These are phyloP conservation scores for Dothistroma pini DNA, from an alignment of 2,329 filamentous ascomycete species.

Conservation along the genomic window DNA sequence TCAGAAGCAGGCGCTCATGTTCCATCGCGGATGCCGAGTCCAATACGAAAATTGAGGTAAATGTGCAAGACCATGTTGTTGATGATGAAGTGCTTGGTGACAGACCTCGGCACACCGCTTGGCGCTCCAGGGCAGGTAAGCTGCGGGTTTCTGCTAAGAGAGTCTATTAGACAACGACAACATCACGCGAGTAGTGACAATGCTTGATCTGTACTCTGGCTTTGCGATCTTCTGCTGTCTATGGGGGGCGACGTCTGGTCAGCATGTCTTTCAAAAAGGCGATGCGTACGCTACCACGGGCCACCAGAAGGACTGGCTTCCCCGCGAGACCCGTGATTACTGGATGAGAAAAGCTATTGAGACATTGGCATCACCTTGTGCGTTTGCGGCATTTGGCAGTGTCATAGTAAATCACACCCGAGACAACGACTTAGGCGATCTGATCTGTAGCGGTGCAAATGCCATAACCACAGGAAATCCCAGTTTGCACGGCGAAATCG, in stretches of 20 bases:
- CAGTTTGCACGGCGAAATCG: slow-evolving; percentile 54
- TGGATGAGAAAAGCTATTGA: slow-evolving; percentile 54
- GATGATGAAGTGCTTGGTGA: background rate
- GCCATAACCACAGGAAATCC: slow-evolving; percentile 49
- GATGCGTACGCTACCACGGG: background rate
- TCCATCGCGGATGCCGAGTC: too few relatives aligned
- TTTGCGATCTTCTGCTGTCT: background rate
- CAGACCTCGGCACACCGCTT: background rate
- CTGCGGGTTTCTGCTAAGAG: background rate
- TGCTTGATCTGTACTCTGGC: background rate
- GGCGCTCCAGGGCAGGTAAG: background rate
- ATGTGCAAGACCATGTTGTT: background rate
- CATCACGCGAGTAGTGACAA: background rate
- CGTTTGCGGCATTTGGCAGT: slow-evolving; percentile 52
- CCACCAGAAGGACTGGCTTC: background rate
- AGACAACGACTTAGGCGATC: slow-evolving; percentile 39
- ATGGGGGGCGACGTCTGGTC: background rate
- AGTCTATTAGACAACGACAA: background rate
- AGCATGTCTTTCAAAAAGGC: background rate
- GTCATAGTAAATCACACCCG: slow-evolving; percentile 56
- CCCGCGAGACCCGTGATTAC: slow-evolving; percentile 29
- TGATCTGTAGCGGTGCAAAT: slow-evolving; percentile 53
- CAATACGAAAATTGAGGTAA: background rate
- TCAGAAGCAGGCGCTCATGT: too few relatives aligned
- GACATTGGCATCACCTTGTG: slow-evolving; percentile 49